phyloP scores from a whole-genome alignment of 176 grass and related monocot genomes.

The Carex cristatella region DNA sequence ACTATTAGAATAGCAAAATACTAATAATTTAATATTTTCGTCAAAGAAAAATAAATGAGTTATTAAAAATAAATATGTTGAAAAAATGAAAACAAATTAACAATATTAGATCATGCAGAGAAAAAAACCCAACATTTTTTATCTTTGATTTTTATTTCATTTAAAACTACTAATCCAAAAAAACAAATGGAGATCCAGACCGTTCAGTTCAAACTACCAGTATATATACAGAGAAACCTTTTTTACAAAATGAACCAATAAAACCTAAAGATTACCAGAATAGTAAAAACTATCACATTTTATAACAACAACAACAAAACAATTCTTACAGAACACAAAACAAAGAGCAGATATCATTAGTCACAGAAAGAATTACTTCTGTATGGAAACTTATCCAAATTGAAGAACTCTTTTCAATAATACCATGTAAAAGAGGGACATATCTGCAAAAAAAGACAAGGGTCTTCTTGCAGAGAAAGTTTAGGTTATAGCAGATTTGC shows the following conservation, averaged over 20 bases:
- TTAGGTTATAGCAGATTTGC: constrained; percentile 57
- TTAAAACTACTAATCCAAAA: not conserved
- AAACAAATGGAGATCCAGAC: not conserved
- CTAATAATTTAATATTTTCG: not conserved
- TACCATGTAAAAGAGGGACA: not conserved
- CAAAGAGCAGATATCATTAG: not conserved
- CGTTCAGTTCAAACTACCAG: not conserved
- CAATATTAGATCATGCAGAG: too few relatives aligned
- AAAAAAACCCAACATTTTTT: too few relatives aligned
- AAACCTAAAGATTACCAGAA: not conserved
- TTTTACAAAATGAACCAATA: not conserved
- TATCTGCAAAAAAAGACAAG: not conserved
- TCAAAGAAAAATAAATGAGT: not conserved
- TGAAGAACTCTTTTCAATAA: not conserved
- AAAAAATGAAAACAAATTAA: too few relatives aligned
- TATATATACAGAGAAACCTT: not conserved
- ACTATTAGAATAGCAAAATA: not conserved
- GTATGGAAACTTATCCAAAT: not conserved
- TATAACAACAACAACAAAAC: not conserved
- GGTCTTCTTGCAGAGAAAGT: not conserved
- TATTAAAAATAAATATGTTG: too few relatives aligned
- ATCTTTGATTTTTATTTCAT: not conserved
- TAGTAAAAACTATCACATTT: not conserved
- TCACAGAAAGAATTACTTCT: not conserved
- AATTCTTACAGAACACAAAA: not conserved